Conservation (phyloP, 805 yeast genomes). For the Danielia reshetovae region DNA sequence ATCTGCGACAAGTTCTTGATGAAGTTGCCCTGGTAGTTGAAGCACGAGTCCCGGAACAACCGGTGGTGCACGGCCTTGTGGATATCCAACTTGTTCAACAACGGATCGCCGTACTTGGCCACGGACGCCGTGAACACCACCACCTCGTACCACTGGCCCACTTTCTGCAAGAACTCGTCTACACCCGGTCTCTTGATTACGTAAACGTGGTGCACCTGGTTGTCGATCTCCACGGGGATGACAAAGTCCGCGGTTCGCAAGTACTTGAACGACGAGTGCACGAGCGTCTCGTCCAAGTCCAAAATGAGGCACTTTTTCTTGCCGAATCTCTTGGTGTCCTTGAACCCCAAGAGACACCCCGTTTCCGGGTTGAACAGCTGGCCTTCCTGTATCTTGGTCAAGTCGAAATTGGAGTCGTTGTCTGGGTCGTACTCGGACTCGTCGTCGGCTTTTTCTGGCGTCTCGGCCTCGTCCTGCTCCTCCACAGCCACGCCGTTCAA, state of each 20-base stretch:
- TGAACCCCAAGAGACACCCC: conserved; percentile 62
- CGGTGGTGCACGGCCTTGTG: conserved; percentile 79
- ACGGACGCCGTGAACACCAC: conserved; percentile 98
- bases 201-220: conserved; percentile 87
- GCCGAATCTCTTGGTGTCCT: conserved; percentile 41
- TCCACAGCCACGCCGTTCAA: background rate
- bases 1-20: conserved; percentile 90
- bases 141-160: conserved; percentile 86
- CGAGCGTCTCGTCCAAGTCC: conserved; percentile 94
- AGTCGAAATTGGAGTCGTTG: conserved; percentile 43
- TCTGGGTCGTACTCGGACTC: background rate
- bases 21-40: conserved; percentile 88
- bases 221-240: conserved; percentile 95
- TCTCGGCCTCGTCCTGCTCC: background rate
- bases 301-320: conserved; percentile 82
- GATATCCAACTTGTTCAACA: conserved; percentile 83
- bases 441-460: too few species aligned
- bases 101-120: conserved; percentile 92
- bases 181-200: conserved; percentile 98
- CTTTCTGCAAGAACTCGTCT: conserved; percentile 80
- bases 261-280: conserved; percentile 91
- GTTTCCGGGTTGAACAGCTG: conserved; percentile 61
- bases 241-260: conserved; percentile 93
- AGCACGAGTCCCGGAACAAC: conserved; percentile 90
- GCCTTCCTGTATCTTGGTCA: conserved; percentile 64